phyloP scores from a whole-genome alignment of 208 protist genomes.

The Wallacemonas sp. region DNA sequence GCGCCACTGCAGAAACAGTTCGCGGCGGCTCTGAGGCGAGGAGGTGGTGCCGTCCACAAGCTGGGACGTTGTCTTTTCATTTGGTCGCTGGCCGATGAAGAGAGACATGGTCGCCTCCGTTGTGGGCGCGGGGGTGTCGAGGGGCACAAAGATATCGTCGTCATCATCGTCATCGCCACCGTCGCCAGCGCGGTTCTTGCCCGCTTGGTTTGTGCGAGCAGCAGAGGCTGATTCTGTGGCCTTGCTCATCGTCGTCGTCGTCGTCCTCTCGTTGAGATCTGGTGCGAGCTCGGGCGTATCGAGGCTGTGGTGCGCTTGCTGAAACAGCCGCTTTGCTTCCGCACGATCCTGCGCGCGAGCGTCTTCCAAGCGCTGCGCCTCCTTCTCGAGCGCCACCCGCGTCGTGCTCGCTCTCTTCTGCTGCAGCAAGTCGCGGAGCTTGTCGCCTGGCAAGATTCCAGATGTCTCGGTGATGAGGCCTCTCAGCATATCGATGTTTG shows the following conservation, averaged over 20 bases:
- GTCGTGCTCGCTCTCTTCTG: constrained; percentile 46
- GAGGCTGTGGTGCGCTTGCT: constrained; percentile 2
- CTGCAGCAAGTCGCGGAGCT: constrained; percentile 70
- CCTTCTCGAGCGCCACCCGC: constrained; percentile 49
- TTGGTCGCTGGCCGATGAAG: constrained; percentile 4
- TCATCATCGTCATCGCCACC: constrained; percentile 10
- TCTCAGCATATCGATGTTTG: constrained; percentile 84
- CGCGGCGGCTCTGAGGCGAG: constrained; percentile 17
- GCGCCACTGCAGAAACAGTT: constrained; percentile 69
- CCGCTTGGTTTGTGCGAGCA: too few species aligned
- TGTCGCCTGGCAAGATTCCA: constrained; percentile 83
- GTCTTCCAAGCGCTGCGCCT: constrained; percentile 53
- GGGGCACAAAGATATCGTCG: constrained; percentile 14
- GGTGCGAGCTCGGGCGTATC: too few species aligned
- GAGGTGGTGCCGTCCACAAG: neutral
- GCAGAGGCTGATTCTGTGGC: too few species aligned
- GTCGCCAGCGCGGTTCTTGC: neutral
- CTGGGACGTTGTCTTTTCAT: neutral
- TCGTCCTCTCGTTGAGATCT: too few species aligned
- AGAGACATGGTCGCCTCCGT: neutral
- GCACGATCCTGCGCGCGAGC: constrained; percentile 41
- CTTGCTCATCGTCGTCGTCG: too few species aligned
- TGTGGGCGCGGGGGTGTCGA: neutral
- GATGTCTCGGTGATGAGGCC: constrained; percentile 88
- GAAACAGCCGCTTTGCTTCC: constrained; percentile 46